Percentiles rank a stretch among this genome's conserved stretches.
Evolutionary conservation across 768 basidiomycete species (phyloP).

Genomic region (Xanthoconium stramineum): DNA sequence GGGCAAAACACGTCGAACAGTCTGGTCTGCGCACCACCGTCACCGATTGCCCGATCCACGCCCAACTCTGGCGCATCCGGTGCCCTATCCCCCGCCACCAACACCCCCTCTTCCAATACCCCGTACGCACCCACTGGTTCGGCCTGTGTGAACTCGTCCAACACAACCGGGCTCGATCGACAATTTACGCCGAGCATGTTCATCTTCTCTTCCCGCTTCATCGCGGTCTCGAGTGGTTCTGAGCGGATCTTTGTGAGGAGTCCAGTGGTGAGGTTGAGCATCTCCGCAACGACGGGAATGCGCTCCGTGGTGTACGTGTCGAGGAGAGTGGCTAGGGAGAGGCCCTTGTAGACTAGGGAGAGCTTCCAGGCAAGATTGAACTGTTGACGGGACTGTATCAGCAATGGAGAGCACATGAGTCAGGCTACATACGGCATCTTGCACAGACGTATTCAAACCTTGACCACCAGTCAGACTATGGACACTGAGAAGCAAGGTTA

Average conservation of each 20-base stretch:
- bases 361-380: slow-evolving; percentile 47
- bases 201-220: slow-evolving; percentile 5
- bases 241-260: slow-evolving; percentile 9
- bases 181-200: slow-evolving; percentile 35
- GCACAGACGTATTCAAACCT: slow-evolving; percentile 37
- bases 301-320: slow-evolving; percentile 44
- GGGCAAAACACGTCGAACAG: slow-evolving; percentile 26
- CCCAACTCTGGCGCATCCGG: slow-evolving; percentile 40
- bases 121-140: slow-evolving; percentile 13
- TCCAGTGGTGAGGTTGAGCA: slow-evolving; percentile 40
- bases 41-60: slow-evolving; percentile 13
- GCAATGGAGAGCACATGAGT: not conserved
- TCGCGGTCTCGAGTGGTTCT: too few species aligned
- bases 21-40: not conserved
- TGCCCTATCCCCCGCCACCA: slow-evolving; percentile 44
- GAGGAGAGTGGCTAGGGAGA: slow-evolving; percentile 36
- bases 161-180: slow-evolving; percentile 33
- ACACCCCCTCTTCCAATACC: slow-evolving; percentile 17
- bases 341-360: slow-evolving; percentile 37
- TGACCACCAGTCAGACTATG: slow-evolving; percentile 26
- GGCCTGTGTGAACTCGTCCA: slow-evolving; percentile 32
- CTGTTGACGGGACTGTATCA: slow-evolving; percentile 35
- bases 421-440: slow-evolving; percentile 39
- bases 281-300: slow-evolving; percentile 42
- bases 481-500: slow-evolving; percentile 13